These are phyloP conservation scores for Bauhinia variegata DNA, from an alignment of 306 rosid genomes.

Conservation along the genomic window DNA sequence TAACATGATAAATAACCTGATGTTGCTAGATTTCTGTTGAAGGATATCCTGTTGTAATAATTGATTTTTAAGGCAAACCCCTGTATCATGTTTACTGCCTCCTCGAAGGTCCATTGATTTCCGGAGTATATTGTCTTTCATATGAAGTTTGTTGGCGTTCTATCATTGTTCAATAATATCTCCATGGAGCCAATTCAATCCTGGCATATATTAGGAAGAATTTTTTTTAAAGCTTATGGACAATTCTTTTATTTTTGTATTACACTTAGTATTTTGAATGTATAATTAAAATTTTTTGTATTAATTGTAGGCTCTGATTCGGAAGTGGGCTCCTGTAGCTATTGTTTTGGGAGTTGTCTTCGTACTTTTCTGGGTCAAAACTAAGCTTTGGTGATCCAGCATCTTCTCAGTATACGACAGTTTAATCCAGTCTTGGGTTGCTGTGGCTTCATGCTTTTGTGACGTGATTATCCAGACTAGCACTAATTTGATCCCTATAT, in stretches of 20 bases:
- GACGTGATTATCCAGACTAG: conserved; percentile 26
- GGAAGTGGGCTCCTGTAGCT: conserved; percentile 98
- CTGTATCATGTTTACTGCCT: neutral
- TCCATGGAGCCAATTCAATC: neutral
- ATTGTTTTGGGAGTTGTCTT: conserved; percentile 95
- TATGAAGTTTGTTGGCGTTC: neutral
- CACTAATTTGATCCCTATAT: too few species aligned
- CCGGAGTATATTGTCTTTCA: too few species aligned
- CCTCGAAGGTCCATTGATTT: neutral
- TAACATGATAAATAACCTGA: too few species aligned
- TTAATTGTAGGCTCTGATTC: conserved; percentile 79
- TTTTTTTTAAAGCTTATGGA: neutral
- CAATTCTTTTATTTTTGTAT: neutral
- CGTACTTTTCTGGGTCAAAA: conserved; percentile 94
- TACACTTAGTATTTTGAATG: conserved; percentile 1
- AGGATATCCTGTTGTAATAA: too few species aligned
- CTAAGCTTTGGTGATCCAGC: conserved; percentile 82
- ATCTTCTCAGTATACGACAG: conserved; percentile 1
- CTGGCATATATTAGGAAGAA: neutral
- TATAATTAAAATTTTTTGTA: conserved; percentile 40
- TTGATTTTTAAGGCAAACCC: too few species aligned
- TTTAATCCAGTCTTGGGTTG: conserved; percentile 23
- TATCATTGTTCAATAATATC: too few species aligned
- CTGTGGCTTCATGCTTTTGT: conserved; percentile 32
- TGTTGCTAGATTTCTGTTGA: too few species aligned